phyloP scores from a whole-genome alignment of 257 asterid species.

The Fraxinus cuspidata region DNA sequence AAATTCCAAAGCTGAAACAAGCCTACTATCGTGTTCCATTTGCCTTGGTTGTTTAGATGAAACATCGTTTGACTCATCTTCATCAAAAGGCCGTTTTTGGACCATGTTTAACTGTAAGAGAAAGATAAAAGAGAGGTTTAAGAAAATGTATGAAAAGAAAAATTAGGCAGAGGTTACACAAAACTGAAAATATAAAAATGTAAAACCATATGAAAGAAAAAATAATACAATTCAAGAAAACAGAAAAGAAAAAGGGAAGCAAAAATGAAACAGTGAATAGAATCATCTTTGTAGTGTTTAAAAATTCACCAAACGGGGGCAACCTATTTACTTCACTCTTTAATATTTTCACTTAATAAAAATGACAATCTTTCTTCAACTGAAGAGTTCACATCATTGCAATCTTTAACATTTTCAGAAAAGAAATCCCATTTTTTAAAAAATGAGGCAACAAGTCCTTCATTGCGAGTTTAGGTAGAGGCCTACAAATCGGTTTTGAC shows the following conservation, averaged over 20 bases:
- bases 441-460: neutral
- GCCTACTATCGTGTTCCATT: constrained; percentile 32
- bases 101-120: constrained; percentile 48
- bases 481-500: neutral
- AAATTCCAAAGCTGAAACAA: constrained; percentile 39
- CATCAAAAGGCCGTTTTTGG: constrained; percentile 45
- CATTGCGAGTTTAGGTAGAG: neutral
- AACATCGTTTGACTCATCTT: constrained; percentile 33
- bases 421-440: neutral
- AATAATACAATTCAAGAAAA: neutral
- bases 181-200: neutral
- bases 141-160: neutral
- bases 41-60: constrained; percentile 50
- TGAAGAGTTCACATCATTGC: neutral
- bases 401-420: neutral
- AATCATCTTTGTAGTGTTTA: neutral
- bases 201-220: neutral
- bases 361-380: no score
- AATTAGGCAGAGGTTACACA: neutral
- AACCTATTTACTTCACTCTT: neutral
- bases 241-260: neutral
- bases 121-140: neutral
- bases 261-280: neutral
- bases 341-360: neutral
- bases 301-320: neutral